Base-by-base conservation (phyloP, 129 eudicot species). In the Helianthus tuberosus region DNA sequence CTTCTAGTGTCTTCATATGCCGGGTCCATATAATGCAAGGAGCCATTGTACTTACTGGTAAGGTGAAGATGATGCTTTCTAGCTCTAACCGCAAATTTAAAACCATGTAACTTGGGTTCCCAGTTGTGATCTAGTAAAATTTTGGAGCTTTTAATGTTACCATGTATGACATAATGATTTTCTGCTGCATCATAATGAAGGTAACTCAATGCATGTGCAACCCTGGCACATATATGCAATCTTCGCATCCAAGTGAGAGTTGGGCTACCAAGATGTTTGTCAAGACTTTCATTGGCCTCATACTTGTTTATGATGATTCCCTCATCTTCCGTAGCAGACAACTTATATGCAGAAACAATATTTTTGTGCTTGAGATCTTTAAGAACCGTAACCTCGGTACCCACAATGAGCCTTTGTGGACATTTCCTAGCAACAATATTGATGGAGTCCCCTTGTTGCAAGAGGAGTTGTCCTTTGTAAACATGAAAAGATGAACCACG, bases 401-500 rank as follows among this genome's bases (percentile, higher is more conserved):
- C 83, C 36, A 85, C 80, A 20, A 20, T 20, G 23, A 20, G 0
- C 23, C 23, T 0, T 73, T 81, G 88, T 13, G 69, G 84, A 0
- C 79, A 73, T 47, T 84, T 75, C 0, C 83, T 85, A 11, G 74
- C 79, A 0, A 88, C 91, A 43, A 86, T 84, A 53, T 81, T 77
- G 23, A 78, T 76, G 16, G 72, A 39, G 7, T 60, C 16, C 1
- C 68, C 48, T 2, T 32, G 9, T 1, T 25, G 67, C 8, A 3
- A 5, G 8, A 20, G 23, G 23, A 59, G 32, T 6, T 27, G 32
- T 5, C 89, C 89, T 66, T 39, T 84, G 72, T 84, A 87, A 23
- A 88, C 89, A 41, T 82, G 74, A 5, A 86, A 87, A 27, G 77
- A 82, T 0, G 88, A 84, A 8, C 93, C 93, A 9, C 77, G 82